Base-by-base conservation (phyloP, 148 eudicot genomes). In the Polygonum aviculare region DNA sequence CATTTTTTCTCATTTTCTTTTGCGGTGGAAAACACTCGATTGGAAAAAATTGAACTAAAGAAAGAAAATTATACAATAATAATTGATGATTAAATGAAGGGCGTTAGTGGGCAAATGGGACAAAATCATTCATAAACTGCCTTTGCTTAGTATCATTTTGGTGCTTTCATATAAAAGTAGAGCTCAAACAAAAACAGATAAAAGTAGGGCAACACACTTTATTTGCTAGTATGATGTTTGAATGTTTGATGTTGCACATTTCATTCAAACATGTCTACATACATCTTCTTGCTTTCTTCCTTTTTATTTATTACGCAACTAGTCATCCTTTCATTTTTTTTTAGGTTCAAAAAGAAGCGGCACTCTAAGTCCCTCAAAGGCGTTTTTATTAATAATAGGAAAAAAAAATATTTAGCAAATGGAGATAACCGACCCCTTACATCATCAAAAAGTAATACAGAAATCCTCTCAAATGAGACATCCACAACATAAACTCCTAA, bases 261-360 rank as follows among this genome's bases (percentile, higher is more conserved):
- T 39, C 57, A 76, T 81, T 67, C 62, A 76, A 81, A 63, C 79
- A 73, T 39, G 80, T 76, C 84, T 67, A 59, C 73, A 57, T 81
- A 38, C 84, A 84, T 78, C 75, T 69, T 60, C 31, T 73, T 21
- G 59, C 9, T 48, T 22, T 22, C 51, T 18, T 16, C 50, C 65
- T 21, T 72, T 9, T 69, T 62, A 26, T 77, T 54, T 77, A 83
- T 78, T 52, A 62, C 7, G 60, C 26, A 71, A 45, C 9, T 50
- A 49, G 16, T 14, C 31, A 26, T 26, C 31, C 31, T 26, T 26
- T 26, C 1, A 26, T 26, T 26, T 26, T 0, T 26, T 26, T 26
- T 26, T 26, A 26, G 31, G 31, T 26, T 26, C 31, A 26, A 26
- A 26, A 26, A 26, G 31, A 26, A 26, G 31, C 31, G 31, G 1